Evolutionary conservation across 345 rosid genomes (phyloP).

Genomic region (Salix udensis): DNA sequence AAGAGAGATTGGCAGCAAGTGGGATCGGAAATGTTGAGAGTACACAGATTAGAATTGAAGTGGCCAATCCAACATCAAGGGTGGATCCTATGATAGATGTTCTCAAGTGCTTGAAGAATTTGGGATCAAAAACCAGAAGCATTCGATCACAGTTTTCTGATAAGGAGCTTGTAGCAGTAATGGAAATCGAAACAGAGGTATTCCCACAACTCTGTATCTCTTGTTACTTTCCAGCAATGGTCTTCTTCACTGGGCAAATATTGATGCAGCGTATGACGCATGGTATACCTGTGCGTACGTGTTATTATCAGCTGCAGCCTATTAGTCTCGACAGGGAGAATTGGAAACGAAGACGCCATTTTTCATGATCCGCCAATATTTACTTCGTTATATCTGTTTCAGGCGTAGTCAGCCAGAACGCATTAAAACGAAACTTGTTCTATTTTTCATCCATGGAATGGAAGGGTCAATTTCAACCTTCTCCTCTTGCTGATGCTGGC

Average conservation of each 20-base stretch:
- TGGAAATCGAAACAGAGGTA: conserved; percentile 50
- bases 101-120: conserved; percentile 44
- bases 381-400: not conserved
- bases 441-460: not conserved
- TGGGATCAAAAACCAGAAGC: conserved; percentile 29
- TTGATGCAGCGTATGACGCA: not conserved
- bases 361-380: not conserved
- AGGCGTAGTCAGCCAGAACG: not conserved
- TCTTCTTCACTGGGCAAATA: not conserved
- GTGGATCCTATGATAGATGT: conserved; percentile 53
- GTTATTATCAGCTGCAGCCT: not conserved
- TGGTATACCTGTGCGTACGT: not conserved
- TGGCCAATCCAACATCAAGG: conserved; percentile 48
- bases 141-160: conserved; percentile 39
- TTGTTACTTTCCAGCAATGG: not conserved
- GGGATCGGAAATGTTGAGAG: conserved; percentile 10
- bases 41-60: conserved; percentile 36
- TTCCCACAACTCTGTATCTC: too few relatives aligned
- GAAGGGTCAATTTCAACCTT: not conserved
- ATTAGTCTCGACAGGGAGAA: not conserved
- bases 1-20: conserved; percentile 12
- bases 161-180: conserved; percentile 30
- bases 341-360: not conserved
- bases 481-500: not conserved
- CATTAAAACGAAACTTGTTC: not conserved